A percentile compares a stretch with the other conserved stretches of the same genome.
Evolutionary conservation across 768 basidiomycete genomes (phyloP).

Genomic region (Saitozyma sp.): DNA sequence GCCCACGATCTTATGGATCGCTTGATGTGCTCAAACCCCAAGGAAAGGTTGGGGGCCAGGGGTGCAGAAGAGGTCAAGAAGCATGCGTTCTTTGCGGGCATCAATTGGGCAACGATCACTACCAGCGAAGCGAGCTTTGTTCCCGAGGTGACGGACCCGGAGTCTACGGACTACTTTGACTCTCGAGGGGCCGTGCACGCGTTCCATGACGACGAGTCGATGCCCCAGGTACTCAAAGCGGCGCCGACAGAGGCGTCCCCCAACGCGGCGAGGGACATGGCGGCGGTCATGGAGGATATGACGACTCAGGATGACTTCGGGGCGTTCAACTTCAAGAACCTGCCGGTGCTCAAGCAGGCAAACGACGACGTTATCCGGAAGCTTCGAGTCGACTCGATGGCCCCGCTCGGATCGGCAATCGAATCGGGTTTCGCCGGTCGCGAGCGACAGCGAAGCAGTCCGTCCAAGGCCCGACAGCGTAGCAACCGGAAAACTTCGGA

Average conservation of each 20-base stretch:
- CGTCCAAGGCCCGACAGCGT: constrained; percentile 54
- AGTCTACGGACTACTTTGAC: constrained; percentile 99
- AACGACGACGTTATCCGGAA: constrained; percentile 98
- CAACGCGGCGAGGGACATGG: constrained; percentile 21
- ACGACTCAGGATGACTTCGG: constrained; percentile 77
- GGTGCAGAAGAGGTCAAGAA: constrained; percentile 90
- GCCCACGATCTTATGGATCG: constrained; percentile 86
- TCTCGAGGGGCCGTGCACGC: constrained; percentile 87
- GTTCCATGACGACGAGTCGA: constrained; percentile 81
- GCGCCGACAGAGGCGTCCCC: constrained; percentile 12
- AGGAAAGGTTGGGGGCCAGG: constrained; percentile 73
- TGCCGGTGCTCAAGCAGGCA: constrained; percentile 92
- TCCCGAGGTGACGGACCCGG: constrained; percentile 89
- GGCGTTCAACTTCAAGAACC: constrained; percentile 96
- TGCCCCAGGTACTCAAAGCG: constrained; percentile 53
- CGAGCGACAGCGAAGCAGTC: constrained; percentile 73
- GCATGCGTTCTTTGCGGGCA: constrained; percentile 84
- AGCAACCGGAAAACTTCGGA: constrained; percentile 28
- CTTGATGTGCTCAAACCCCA: constrained; percentile 77
- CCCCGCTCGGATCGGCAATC: constrained; percentile 69
- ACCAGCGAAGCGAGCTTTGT: constrained; percentile 89
- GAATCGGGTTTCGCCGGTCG: constrained; percentile 23
- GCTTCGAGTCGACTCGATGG: constrained; percentile 84
- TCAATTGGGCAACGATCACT: constrained; percentile 92
- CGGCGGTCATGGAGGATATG: constrained; percentile 34